Percentiles rank a stretch among this genome's conserved stretches.
Evolutionary conservation across 768 basidiomycete species (phyloP).

Genomic region (Tulasnella sp.): DNA sequence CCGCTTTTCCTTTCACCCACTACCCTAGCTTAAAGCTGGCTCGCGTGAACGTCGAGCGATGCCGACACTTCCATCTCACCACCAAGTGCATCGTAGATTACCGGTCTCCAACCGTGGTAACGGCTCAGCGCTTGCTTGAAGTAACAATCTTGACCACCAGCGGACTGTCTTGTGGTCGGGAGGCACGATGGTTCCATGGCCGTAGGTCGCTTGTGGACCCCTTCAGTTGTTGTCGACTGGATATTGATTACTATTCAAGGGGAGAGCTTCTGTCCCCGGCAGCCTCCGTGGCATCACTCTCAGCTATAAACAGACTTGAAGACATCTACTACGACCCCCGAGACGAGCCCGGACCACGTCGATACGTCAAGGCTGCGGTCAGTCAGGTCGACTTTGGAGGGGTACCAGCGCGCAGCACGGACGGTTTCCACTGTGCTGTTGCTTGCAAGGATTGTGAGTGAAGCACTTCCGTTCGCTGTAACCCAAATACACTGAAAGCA

Average conservation of each 20-base stretch:
- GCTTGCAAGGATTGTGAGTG: slow-evolving; percentile 14
- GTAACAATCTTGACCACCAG: not conserved
- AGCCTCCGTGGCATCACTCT: not conserved
- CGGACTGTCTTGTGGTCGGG: not conserved
- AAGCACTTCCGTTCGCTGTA: not conserved
- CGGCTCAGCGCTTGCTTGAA: not conserved
- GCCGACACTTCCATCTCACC: not conserved
- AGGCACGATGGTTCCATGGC: slow-evolving; percentile 2
- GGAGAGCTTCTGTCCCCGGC: not conserved
- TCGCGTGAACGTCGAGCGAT: not conserved
- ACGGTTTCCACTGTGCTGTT: slow-evolving; percentile 9
- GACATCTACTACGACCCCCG: slow-evolving; percentile 14
- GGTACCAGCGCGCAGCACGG: slow-evolving; percentile 1
- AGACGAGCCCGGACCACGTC: slow-evolving; percentile 5
- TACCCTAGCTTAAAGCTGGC: not conserved
- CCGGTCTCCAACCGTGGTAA: not conserved
- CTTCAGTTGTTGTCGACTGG: not conserved
- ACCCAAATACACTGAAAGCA: not conserved
- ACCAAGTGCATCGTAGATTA: not conserved
- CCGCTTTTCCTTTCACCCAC: not conserved
- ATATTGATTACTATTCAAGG: not conserved
- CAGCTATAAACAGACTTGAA: not conserved
- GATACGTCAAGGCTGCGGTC: slow-evolving; percentile 9
- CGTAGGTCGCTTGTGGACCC: not conserved
- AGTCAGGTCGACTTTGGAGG: not conserved